Evolutionary conservation across 768 basidiomycete species (phyloP), one percentile per base, ranked within the genome.

Genomic region (Boletus rubescentipes): DNA sequence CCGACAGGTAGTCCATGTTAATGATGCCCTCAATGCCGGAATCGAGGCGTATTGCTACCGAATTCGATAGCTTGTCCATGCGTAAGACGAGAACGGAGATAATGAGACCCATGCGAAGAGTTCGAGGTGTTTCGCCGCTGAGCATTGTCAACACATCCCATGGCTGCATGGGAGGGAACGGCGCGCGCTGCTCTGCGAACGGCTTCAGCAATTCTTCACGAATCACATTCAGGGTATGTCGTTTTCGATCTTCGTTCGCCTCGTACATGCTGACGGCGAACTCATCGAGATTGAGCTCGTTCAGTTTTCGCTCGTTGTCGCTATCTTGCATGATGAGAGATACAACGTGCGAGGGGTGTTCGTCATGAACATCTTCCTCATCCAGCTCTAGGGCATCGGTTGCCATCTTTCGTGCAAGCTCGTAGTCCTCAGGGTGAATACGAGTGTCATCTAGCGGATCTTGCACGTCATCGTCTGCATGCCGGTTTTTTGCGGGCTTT

Each of bases 381-480:
- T 99, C 97, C n/a, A 93, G 80, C 66, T 98, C 97, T 14, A 98
- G 80, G 5, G 96, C 93, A 71, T 98, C 94, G 18, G 92, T 91
- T 35, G 96, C 96, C 94, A 99, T 97, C 77, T 98, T 98, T 34
- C 93, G 86, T 4, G 97, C 96, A 36, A 98, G 79, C 60, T 98
- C 95, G 66, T 98, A 99, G 72, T 99, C 97, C 68, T 96, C 92
- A 7, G 93, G 93, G 66, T 99, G 97, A 49, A 99, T 92, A 18
- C 97, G 90, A 35, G 95, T 98, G 65, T 86, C 86, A 66, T 99
- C 97, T 48, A 99, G 77, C 5, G 95, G 92, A 69, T 99, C 97
- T 34, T 82, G 83, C 51, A 83, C 79, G 41, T 90, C 88, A 42
- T 84, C 83, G 31, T 87, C 84, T 54, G 73, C 72, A 46, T 80